Conservation (phyloP, 2,329 filamentous ascomycete genomes). For the Aspergillus ruber region DNA sequence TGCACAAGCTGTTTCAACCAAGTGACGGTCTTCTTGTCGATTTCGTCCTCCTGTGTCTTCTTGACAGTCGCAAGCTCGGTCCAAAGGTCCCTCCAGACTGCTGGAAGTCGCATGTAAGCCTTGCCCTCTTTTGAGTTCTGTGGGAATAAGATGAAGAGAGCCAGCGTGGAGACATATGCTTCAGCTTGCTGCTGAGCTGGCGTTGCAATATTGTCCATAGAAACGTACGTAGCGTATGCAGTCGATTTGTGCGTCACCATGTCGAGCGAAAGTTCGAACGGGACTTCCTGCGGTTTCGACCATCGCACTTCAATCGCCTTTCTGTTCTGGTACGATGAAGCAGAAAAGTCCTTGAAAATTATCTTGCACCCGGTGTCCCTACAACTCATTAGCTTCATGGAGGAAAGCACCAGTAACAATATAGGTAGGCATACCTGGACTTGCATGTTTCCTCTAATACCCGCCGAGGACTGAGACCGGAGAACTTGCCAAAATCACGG, state of each 20-base stretch:
- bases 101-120: slow-evolving; percentile 68
- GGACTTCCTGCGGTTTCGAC: slow-evolving; percentile 63
- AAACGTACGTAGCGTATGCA: slow-evolving; percentile 52
- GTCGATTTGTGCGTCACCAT: slow-evolving; percentile 40
- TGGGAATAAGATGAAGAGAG: slow-evolving; percentile 74
- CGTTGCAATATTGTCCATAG: slow-evolving; percentile 68
- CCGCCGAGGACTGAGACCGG: slow-evolving; percentile 67
- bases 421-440: slow-evolving; percentile 51
- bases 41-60: slow-evolving; percentile 62
- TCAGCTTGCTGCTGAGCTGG: slow-evolving; percentile 77
- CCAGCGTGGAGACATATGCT: slow-evolving; percentile 72
- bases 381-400: background rate
- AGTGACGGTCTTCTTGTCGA: slow-evolving; percentile 63
- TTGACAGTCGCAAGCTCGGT: slow-evolving; percentile 65
- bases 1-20: slow-evolving; percentile 47
- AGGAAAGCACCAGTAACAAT: background rate
- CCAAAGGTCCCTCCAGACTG: slow-evolving; percentile 80
- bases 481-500: slow-evolving; percentile 77
- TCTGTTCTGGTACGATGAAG: slow-evolving; percentile 66
- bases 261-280: slow-evolving; percentile 38
- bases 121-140: slow-evolving; percentile 81
- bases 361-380: slow-evolving; percentile 67
- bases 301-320: slow-evolving; percentile 70
- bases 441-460: slow-evolving; percentile 83
- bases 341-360: slow-evolving; percentile 62